These are phyloP conservation scores for Phlegmacium glaucopus DNA, from an alignment of 768 basidiomycete genomes.

Conservation along the genomic window DNA sequence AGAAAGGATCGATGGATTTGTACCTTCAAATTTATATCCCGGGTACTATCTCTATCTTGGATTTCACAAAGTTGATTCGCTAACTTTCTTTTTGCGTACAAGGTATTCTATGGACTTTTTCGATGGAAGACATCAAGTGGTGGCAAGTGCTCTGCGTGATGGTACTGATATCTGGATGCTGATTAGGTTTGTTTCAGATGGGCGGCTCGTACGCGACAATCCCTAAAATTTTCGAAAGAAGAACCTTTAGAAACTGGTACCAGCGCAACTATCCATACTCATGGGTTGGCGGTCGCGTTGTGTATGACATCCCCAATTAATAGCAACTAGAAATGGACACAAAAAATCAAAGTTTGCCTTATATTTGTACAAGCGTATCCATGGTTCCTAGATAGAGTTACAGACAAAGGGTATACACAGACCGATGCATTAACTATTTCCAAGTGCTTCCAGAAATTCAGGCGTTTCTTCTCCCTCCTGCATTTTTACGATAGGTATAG, in stretches of 20 bases:
- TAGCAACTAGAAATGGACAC: too few species aligned
- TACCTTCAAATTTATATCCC: slow-evolving; percentile 77
- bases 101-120: slow-evolving; percentile 90
- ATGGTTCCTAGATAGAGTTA: neutral
- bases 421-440: neutral
- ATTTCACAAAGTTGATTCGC: neutral
- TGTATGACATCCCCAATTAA: slow-evolving; percentile 34
- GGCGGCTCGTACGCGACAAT: slow-evolving; percentile 90
- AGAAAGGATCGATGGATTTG: slow-evolving; percentile 71
- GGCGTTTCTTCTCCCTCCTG: slow-evolving; percentile 50
- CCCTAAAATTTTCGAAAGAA: slow-evolving; percentile 75
- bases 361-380: too few species aligned
- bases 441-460: slow-evolving; percentile 34
- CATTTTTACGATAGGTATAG: slow-evolving; percentile 49
- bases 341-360: too few species aligned
- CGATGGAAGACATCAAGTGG: slow-evolving; percentile 81
- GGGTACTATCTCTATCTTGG: slow-evolving; percentile 45
- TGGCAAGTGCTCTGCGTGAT: slow-evolving; percentile 52
- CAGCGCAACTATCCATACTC: slow-evolving; percentile 89
- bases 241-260: slow-evolving; percentile 85
- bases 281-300: slow-evolving; percentile 73
- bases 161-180: neutral
- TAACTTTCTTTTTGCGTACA: slow-evolving; percentile 2
- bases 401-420: too few species aligned
- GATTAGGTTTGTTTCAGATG: slow-evolving; percentile 43